Percentiles rank a stretch among this genome's conserved stretches.
These are phyloP conservation scores for Colletotrichum trifolii DNA, from an alignment of 2,329 filamentous ascomycete species.

Conservation along the genomic window DNA sequence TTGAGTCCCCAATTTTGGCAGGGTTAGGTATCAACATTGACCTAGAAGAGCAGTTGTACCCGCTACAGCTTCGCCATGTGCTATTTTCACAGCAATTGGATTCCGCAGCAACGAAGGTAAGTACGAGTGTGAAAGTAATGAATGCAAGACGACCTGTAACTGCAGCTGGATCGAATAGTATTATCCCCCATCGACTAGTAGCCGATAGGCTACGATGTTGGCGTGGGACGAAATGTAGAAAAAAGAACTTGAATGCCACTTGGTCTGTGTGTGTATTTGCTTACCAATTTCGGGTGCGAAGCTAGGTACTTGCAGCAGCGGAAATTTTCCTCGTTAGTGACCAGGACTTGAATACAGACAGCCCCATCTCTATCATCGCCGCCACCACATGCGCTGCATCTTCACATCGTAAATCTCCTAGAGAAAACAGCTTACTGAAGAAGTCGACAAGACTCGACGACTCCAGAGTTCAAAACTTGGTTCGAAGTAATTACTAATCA, in stretches of 20 bases:
- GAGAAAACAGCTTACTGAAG: neutral
- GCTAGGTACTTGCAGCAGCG: slow-evolving; percentile 27
- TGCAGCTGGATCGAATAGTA: no score
- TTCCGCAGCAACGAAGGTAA: no score
- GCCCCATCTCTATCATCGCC: slow-evolving; percentile 17
- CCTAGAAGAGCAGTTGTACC: slow-evolving; percentile 23
- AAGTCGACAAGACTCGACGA: no score
- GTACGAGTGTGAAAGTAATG: no score
- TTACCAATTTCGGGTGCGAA: slow-evolving; percentile 33
- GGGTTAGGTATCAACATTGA: slow-evolving; percentile 13
- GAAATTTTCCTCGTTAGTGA: slow-evolving; percentile 34
- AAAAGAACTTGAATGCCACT: neutral
- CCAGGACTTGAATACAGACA: neutral
- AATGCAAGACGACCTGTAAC: no score
- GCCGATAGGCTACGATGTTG: neutral
- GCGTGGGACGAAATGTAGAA: neutral
- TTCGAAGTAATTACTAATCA: no score
- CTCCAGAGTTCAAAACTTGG: no score
- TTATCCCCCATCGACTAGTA: no score
- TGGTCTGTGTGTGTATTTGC: slow-evolving; percentile 35
- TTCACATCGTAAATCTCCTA: slow-evolving; percentile 14
- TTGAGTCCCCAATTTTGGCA: slow-evolving; percentile 15
- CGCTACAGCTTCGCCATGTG: neutral
- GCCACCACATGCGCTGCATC: slow-evolving; percentile 14
- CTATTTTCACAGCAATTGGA: no score